Base-by-base conservation (phyloP, 1,139 yeast species). In the Sugiyamaella neomexicana region DNA sequence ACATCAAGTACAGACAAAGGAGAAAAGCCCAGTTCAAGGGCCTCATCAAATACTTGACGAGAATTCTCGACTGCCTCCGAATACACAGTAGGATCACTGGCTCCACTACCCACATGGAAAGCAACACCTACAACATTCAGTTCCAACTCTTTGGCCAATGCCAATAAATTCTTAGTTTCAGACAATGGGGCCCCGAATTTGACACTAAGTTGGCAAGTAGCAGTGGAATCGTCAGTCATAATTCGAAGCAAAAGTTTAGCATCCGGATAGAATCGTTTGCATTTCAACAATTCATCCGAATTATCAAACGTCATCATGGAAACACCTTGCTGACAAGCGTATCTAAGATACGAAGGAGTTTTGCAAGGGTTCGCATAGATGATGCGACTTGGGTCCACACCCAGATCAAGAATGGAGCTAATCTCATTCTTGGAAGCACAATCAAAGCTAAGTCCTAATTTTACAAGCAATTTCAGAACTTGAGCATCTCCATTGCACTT, bases 81-180 rank as follows among this genome's bases (percentile, higher is more conserved):
- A 62, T 89, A 80, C 8, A 95, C 80, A 47, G 75, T 72, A 57
- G 85, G 80, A 68, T 89, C 96, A 55, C 81, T 81, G 25, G 97
- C 95, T 46, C 98, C 98, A 1, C 96, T 87, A 1, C 99, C 99
- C 56, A 91, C 90, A 69, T 93, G 99, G 80, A 93, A 93, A 7
- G 97, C 91, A 40, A 90, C 93, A 45, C 99, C 99, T 29, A 75
- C 81, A 39, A 91, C 80, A 55, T 80, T 73, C 63, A 93, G 76
- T 1, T 75, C 81, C 56, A 89, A 73, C 54, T 78, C 77, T 56
- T 78, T 74, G 38, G 96, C 95, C 58, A 79, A 71, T 5, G 80
- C 77, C 62, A 93, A 76, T 65, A 93, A 75, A 29, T 73, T 67
- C 45, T 75, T 64, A 1, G 89, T 86, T 13, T 78, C 75, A 7